Conservation (phyloP, 192 early-diverging fungal species). For the Podila verticillata region DNA sequence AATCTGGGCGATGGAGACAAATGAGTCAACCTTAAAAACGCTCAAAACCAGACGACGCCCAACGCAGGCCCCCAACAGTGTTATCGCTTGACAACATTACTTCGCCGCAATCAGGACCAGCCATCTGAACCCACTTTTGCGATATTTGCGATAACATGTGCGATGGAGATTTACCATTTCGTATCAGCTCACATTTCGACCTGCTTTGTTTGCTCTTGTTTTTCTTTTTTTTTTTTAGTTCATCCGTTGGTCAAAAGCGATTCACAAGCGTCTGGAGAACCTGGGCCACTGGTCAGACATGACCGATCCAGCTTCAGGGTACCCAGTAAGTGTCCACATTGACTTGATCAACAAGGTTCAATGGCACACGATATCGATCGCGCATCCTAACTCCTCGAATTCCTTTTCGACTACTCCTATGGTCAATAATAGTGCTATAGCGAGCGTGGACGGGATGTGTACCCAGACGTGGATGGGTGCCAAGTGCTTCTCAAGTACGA, state of each 20-base stretch:
- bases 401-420: neutral
- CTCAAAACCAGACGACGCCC: too few species aligned
- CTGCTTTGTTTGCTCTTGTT: slow-evolving; percentile 4
- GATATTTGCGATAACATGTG: too few species aligned
- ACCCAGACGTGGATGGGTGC: slow-evolving; percentile 91
- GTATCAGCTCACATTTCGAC: neutral
- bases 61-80: too few species aligned
- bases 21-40: neutral
- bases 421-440: slow-evolving; percentile 61
- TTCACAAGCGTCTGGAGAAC: slow-evolving; percentile 63
- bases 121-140: neutral
- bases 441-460: slow-evolving; percentile 75
- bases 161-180: too few species aligned
- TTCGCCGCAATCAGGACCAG: neutral
- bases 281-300: slow-evolving; percentile 88
- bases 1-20: too few species aligned
- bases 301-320: slow-evolving; percentile 92
- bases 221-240: slow-evolving; percentile 58
- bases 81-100: too few species aligned
- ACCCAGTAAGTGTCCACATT: slow-evolving; percentile 61
- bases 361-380: too few species aligned
- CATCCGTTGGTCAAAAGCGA: slow-evolving; percentile 71
- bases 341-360: too few species aligned
- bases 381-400: neutral
- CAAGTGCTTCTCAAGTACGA: slow-evolving; percentile 79